phyloP scores from a whole-genome alignment of 306 rosid species.

The Casuarina cunninghamiana region DNA sequence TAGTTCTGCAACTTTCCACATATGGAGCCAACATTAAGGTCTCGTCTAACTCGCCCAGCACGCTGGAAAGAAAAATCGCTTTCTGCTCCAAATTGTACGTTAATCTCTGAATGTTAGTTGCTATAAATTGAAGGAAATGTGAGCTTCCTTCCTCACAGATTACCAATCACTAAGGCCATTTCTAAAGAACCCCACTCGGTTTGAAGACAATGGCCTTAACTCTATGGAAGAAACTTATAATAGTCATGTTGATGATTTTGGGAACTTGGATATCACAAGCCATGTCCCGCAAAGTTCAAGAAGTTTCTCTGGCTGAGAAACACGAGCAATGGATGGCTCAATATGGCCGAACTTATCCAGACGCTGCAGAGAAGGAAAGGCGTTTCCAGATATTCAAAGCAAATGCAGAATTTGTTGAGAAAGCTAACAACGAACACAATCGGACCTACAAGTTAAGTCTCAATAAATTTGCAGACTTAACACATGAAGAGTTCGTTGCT shows the following conservation, averaged over 20 bases:
- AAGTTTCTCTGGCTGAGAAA: constrained; percentile 21
- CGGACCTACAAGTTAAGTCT: constrained; percentile 34
- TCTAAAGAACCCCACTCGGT: background rate
- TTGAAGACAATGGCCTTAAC: constrained; percentile 20
- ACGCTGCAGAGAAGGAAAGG: constrained; percentile 30
- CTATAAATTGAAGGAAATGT: background rate
- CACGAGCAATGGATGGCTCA: constrained; percentile 41
- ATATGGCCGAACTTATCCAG: constrained; percentile 15
- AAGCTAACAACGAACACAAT: constrained; percentile 35
- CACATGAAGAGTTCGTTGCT: constrained; percentile 41
- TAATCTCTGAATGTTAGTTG: too few relatives aligned
- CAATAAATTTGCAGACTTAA: constrained; percentile 40
- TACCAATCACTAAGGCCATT: background rate
- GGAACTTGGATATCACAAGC: constrained; percentile 24
- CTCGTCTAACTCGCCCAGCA: too few relatives aligned
- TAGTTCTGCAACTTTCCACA: too few relatives aligned
- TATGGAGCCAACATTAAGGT: too few relatives aligned
- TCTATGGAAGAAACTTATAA: background rate
- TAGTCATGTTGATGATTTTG: constrained; percentile 6
- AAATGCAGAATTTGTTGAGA: constrained; percentile 37
- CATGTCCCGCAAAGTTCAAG: constrained; percentile 23
- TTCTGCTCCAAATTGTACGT: too few relatives aligned
- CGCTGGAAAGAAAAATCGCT: too few relatives aligned
- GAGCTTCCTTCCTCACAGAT: background rate
- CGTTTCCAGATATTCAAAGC: constrained; percentile 31